Conservation (phyloP, 2,329 filamentous ascomycete species). For the Aschersonia sp. region DNA sequence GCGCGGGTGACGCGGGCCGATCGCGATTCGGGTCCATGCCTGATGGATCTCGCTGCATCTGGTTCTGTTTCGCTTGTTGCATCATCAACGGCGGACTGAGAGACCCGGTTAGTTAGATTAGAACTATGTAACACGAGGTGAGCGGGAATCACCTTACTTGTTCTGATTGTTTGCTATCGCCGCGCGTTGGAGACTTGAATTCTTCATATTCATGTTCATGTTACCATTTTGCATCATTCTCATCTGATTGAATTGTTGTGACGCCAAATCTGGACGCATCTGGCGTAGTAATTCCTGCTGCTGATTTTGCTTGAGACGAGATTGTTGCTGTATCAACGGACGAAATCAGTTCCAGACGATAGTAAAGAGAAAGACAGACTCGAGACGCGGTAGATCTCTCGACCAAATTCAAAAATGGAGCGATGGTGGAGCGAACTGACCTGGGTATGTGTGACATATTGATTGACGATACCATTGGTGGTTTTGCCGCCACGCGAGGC, state of each 20-base stretch:
- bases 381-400: not conserved
- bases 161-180: conserved; percentile 69
- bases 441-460: conserved; percentile 74
- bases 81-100: conserved; percentile 57
- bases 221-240: conserved; percentile 53
- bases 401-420: not conserved
- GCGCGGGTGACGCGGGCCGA: conserved; percentile 67
- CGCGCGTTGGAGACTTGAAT: conserved; percentile 51
- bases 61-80: conserved; percentile 56
- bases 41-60: conserved; percentile 80
- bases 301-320: conserved; percentile 58
- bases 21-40: conserved; percentile 75
- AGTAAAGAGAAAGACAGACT: not conserved
- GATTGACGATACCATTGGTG: conserved; percentile 46
- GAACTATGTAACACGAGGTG: not conserved
- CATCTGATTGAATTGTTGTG: conserved; percentile 46
- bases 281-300: conserved; percentile 66
- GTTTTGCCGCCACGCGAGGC: conserved; percentile 62
- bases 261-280: conserved; percentile 48
- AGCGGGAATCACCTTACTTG: conserved; percentile 37
- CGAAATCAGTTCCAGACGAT: conserved; percentile 1
- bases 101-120: not conserved
- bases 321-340: conserved; percentile 37
- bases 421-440: conserved; percentile 30
- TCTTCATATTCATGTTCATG: conserved; percentile 45